A percentile compares a stretch with the other conserved stretches of the same genome.
These are phyloP conservation scores for Solanum pinnatisectum DNA, from an alignment of 257 asterid genomes.

Conservation along the genomic window DNA sequence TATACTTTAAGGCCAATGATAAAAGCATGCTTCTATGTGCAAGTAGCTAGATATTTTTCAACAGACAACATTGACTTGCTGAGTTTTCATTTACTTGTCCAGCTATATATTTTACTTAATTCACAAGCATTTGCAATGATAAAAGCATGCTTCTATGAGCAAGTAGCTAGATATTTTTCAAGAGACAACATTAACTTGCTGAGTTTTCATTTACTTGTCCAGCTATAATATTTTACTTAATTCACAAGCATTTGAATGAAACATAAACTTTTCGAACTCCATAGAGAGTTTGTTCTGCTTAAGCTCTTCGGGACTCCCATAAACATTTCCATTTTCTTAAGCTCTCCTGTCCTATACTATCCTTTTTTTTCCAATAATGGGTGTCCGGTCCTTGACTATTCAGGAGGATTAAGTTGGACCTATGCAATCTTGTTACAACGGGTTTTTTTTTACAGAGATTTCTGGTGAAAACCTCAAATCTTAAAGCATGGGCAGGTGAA, in stretches of 20 bases:
- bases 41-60: neutral
- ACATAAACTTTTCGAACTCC: neutral
- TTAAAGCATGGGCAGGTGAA: neutral
- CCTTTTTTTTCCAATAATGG: neutral
- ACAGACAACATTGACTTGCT: neutral
- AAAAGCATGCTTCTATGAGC: neutral
- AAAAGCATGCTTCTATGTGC: neutral
- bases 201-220: neutral
- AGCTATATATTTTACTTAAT: neutral
- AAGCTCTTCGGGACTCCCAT: neutral
- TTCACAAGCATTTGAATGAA: neutral
- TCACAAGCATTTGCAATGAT: neutral
- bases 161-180: neutral
- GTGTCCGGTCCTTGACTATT: neutral
- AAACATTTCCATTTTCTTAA: neutral
- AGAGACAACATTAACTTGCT: neutral
- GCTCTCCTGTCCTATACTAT: neutral
- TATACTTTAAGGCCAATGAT: neutral
- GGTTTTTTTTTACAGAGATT: neutral
- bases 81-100: neutral
- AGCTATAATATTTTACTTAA: neutral
- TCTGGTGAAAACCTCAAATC: neutral
- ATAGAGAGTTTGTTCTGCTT: neutral
- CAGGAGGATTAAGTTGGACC: neutral
- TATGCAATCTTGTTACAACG: conserved; percentile 55